These are phyloP conservation scores for Linum usitatissimum DNA, from an alignment of 345 rosid genomes.

Conservation along the genomic window DNA sequence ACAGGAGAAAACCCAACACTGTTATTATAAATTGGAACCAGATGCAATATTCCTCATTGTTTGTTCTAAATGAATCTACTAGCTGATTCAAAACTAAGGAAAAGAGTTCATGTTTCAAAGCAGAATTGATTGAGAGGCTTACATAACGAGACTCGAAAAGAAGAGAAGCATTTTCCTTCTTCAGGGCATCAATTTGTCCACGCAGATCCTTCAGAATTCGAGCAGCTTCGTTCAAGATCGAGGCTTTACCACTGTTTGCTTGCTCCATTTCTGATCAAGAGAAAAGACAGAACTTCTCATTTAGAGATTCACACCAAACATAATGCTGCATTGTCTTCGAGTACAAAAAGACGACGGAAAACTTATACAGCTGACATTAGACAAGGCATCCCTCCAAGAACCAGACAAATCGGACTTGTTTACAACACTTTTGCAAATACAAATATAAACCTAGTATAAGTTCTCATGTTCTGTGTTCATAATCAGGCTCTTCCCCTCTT, in stretches of 20 bases:
- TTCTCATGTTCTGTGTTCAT: too few species aligned
- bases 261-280: conserved; percentile 40
- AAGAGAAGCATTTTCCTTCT: conserved; percentile 55
- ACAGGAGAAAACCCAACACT: not conserved
- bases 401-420: too few species aligned
- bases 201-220: conserved; percentile 59
- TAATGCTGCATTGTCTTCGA: not conserved
- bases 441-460: too few species aligned
- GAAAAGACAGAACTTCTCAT: not conserved
- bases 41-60: not conserved
- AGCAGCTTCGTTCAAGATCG: conserved; percentile 56
- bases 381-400: not conserved
- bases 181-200: conserved; percentile 60
- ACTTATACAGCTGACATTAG: not conserved
- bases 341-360: not conserved
- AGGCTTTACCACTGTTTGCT: conserved; percentile 77
- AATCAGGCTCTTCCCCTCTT: too few species aligned
- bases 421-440: too few species aligned
- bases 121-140: conserved; percentile 15
- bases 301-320: not conserved
- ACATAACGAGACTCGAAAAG: conserved; percentile 75
- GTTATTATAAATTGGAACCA: not conserved
- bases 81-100: not conserved
- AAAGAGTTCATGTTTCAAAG: not conserved
- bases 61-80: too few species aligned